Evolutionary conservation across 1,139 yeast species (phyloP).

Genomic region (Kurtzmaniella quercitrusa): DNA sequence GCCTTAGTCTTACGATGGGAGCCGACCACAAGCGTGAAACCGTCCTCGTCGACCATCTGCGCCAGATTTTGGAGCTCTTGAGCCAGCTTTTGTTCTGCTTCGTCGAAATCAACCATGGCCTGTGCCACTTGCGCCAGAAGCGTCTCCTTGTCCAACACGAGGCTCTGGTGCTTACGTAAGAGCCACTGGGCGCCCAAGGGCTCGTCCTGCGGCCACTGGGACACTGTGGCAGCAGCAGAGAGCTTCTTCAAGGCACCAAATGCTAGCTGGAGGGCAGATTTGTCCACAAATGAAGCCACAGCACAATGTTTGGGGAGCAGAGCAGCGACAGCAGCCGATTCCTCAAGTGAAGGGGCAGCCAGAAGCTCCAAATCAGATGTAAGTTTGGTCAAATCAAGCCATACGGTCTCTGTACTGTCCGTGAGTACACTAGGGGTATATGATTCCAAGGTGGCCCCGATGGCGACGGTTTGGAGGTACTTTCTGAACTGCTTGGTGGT

Average conservation of each 20-base stretch:
- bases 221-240: constrained; percentile 18
- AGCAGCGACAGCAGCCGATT: constrained; percentile 16
- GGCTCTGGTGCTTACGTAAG: constrained; percentile 22
- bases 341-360: not conserved
- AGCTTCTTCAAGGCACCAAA: constrained; percentile 54
- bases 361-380: constrained; percentile 51
- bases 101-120: constrained; percentile 64
- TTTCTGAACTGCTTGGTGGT: constrained; percentile 49
- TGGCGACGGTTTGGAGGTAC: constrained; percentile 56
- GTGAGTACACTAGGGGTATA: constrained; percentile 35
- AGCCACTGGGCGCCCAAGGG: constrained; percentile 27
- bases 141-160: constrained; percentile 41
- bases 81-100: constrained; percentile 62
- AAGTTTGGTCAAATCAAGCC: constrained; percentile 54
- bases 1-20: constrained; percentile 76
- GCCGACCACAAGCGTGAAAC: constrained; percentile 87
- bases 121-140: constrained; percentile 51
- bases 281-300: constrained; percentile 71
- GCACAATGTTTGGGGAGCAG: constrained; percentile 72
- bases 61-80: constrained; percentile 54
- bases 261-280: constrained; percentile 65
- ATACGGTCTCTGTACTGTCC: constrained; percentile 45
- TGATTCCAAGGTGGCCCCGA: constrained; percentile 56
- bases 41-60: constrained; percentile 81
- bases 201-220: constrained; percentile 29